Evolutionary conservation across 2,329 filamentous ascomycete species (phyloP), one percentile per base, ranked within the genome.

Genomic region (Ophiosphaerella korrae): DNA sequence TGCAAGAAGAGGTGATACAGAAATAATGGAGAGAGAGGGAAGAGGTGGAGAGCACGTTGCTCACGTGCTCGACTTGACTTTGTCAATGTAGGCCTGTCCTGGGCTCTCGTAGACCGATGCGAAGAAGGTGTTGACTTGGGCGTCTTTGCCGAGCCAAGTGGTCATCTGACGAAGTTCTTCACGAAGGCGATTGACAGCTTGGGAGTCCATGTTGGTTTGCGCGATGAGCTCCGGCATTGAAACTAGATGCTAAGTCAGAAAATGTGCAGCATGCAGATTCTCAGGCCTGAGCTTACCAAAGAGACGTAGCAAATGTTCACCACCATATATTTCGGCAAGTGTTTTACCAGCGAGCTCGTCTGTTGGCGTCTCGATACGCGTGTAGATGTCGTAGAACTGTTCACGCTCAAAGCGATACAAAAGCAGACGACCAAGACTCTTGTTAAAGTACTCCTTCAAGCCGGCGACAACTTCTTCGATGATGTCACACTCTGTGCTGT

Each of bases 161-260:
- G 88, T 90, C 74, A 99, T 87, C 74, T 92, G 93, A 61, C 85
- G 83, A 13, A 99, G 82, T 72, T 99, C 94, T 66, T 97, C 91
- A 11, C 92, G 88, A 23, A 97, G 84, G 40, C 92, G 88, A 55
- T 88, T 89, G 36, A 96, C 90, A 2, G 92, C 92, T 72, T 96
- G 92, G 45, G 88, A 82, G 68, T 97, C 94, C 92, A 99, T 96
- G 76, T 97, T 97, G 45, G 94, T 99, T 73, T 99, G 94, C 3
- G 92, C 92, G 55, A 97, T 87, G 35, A 97, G 85, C 70, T 99
- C 94, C 0, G 94, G 93, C 63, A 97, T 86, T 1, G 89, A 88
- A 3, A 95, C 93, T 96, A 62, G 11, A 9, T 13, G 23, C 6
- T 13, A 11, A 5, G 34, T 48, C 18, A 48, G 39, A n/a, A 50